Evolutionary conservation across 345 rosid species (phyloP), one percentile per base, ranked within the genome.

Genomic region (Streptanthus diversifolius): DNA sequence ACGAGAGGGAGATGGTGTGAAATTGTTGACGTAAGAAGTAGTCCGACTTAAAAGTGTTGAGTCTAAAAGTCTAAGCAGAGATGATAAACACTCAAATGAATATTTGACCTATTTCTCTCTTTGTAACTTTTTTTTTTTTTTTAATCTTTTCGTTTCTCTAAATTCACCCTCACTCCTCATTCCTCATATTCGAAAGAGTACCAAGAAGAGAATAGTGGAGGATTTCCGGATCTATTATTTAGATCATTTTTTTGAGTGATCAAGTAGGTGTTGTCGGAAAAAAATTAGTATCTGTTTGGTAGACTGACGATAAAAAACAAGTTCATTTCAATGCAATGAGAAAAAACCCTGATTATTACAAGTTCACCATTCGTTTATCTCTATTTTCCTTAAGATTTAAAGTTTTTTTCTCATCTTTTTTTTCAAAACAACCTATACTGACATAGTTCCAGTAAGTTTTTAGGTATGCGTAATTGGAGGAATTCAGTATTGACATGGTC

Each of bases 21-120:
- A 63, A 63, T 21, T 63, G 43, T 69, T 69, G 75, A 69, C 71
- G 30, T 43, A 13, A 3, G 75, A 69, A 63, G 45, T 54, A 63
- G 71, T 66, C 15, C 53, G 71, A 55, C 71, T 63, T 64, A 45
- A 63, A 76, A 70, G 75, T 55, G 58, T 35, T 53, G 27, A 27
- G 71, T 59, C 54, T 76, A 51, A 70, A 54, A 63, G 67, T 70
- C 76, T 70, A 70, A 8, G 61, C 17, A 48, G 51, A 71, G 55
- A 77, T 77, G 56, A 70, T 77, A 21, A 15, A 72, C 63, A 77
- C 72, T 77, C 72, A 57, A 70, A 55, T 77, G 33, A 56, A 56
- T 19, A 27, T 64, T 77, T 70, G 80, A 77, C 80, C 61, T 48
- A 75, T 18, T 64, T 29, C 60, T 37, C 41, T 58, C 25, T 24